A percentile compares a stretch with the other conserved stretches of the same genome.
These are phyloP conservation scores for Candida tropicalis DNA, from an alignment of 1,139 yeast genomes.

Conservation along the genomic window DNA sequence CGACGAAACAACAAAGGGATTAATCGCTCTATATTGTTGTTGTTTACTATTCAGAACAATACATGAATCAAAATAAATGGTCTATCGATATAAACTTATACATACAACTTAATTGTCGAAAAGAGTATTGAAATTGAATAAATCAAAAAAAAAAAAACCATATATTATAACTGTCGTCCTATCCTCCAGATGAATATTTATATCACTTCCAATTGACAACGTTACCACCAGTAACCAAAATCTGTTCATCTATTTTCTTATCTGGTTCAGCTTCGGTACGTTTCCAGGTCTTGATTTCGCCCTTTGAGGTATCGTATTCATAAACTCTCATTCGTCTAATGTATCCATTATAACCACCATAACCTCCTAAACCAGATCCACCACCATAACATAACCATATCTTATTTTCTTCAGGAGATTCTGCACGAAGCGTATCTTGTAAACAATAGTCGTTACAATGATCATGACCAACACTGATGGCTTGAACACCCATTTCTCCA, in stretches of 20 bases:
- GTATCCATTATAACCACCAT: constrained; percentile 88
- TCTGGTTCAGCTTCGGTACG: constrained; percentile 58
- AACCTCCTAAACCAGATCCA: constrained; percentile 91
- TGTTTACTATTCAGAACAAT: too few relatives aligned
- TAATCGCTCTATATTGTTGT: too few relatives aligned
- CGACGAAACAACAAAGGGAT: too few relatives aligned
- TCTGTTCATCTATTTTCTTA: constrained; percentile 56
- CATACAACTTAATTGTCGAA: too few relatives aligned
- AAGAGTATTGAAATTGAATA: too few relatives aligned
- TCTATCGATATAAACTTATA: too few relatives aligned
- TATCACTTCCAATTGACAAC: constrained; percentile 24
- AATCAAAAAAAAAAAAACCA: too few relatives aligned
- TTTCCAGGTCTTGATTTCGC: constrained; percentile 73
- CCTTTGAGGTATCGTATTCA: constrained; percentile 59
- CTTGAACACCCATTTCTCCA: constrained; percentile 65
- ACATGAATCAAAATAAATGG: too few relatives aligned
- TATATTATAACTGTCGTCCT: too few relatives aligned
- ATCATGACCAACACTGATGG: constrained; percentile 87
- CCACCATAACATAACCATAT: constrained; percentile 95
- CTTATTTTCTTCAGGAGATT: constrained; percentile 34
- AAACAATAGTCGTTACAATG: constrained; percentile 92
- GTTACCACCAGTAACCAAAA: constrained; percentile 54
- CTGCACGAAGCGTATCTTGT: constrained; percentile 38
- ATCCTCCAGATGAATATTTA: too few relatives aligned
- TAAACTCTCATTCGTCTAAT: constrained; percentile 72